Conservation (phyloP, 805 yeast genomes). For the Lachancea kluyveri region DNA sequence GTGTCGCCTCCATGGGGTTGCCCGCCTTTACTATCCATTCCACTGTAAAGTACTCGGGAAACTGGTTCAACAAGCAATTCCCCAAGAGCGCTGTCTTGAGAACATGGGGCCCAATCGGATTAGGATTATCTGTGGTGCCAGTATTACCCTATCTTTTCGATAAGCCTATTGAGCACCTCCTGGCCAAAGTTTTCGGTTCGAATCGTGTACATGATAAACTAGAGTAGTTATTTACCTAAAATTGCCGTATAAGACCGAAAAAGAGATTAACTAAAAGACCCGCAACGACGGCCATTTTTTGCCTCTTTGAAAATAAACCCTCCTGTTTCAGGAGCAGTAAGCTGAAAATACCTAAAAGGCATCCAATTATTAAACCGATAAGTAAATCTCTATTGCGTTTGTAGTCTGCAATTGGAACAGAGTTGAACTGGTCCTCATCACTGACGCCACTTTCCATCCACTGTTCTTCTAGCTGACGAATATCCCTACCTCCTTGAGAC, state of each 20-base stretch:
- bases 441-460: slow-evolving; percentile 81
- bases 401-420: slow-evolving; percentile 33
- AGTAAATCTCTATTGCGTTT: slow-evolving; percentile 61
- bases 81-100: slow-evolving; percentile 39
- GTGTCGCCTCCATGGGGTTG: slow-evolving; percentile 78
- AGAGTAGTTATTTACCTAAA: slow-evolving; percentile 3
- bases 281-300: slow-evolving; percentile 59
- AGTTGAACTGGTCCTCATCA: slow-evolving; percentile 39
- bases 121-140: slow-evolving; percentile 75
- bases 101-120: slow-evolving; percentile 70
- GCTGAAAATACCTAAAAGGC: slow-evolving; percentile 67
- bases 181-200: slow-evolving; percentile 54
- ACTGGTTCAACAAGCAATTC: slow-evolving; percentile 49
- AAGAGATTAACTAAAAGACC: slow-evolving; percentile 66
- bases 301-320: slow-evolving; percentile 55
- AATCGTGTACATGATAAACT: slow-evolving; percentile 5
- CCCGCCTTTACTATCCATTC: slow-evolving; percentile 84
- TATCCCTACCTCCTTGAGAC: slow-evolving; percentile 38
- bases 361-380: slow-evolving; percentile 67
- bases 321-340: slow-evolving; percentile 57
- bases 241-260: slow-evolving; percentile 4
- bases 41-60: slow-evolving; percentile 62
- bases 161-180: slow-evolving; percentile 70
- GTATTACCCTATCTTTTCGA: slow-evolving; percentile 72
- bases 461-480: slow-evolving; percentile 70